Evolutionary conservation across 345 rosid genomes (phyloP).

Genomic region (Reutealis trisperma): DNA sequence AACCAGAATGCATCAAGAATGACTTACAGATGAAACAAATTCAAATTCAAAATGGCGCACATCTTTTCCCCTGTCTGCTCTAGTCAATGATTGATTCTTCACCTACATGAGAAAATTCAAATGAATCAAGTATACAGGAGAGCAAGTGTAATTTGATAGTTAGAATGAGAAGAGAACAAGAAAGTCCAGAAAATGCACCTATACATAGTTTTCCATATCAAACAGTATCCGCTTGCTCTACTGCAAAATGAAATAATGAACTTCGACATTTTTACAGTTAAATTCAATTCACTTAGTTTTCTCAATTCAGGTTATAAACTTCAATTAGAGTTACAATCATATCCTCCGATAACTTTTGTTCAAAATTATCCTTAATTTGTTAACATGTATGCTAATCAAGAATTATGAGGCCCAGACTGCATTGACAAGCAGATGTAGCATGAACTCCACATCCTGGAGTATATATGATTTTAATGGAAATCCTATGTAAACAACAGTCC

Average conservation of each 20-base stretch:
- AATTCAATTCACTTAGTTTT: too few relatives aligned
- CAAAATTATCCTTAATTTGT: background rate
- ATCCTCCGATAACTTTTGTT: background rate
- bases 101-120: slow-evolving; percentile 40
- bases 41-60: slow-evolving; percentile 93
- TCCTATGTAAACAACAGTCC: background rate
- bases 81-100: slow-evolving; percentile 61
- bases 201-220: background rate
- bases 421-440: too few relatives aligned
- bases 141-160: background rate
- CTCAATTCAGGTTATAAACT: background rate
- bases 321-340: background rate
- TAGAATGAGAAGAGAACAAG: background rate
- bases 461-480: too few relatives aligned
- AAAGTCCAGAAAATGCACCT: background rate
- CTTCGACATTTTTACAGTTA: background rate
- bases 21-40: slow-evolving; percentile 66
- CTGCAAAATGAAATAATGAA: background rate
- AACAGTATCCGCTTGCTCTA: background rate
- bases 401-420: background rate
- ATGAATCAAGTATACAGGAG: background rate
- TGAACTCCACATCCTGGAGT: too few relatives aligned
- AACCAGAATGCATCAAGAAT: slow-evolving; percentile 20
- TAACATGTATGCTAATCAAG: background rate
- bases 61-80: slow-evolving; percentile 63